Base-by-base conservation (phyloP, 805 yeast species). In the Candida silvatica region DNA sequence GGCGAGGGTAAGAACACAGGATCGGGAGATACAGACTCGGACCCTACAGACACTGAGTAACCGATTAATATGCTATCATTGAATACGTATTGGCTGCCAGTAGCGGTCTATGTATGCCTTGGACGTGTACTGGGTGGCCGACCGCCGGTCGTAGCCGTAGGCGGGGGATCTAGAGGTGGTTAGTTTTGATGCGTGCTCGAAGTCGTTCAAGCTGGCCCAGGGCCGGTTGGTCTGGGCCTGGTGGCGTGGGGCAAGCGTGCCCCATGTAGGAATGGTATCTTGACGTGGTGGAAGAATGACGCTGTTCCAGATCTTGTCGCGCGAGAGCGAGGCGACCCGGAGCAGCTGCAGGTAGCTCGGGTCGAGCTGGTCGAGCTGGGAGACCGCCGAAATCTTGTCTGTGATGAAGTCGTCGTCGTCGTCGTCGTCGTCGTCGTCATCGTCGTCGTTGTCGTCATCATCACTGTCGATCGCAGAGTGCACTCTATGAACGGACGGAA, bases 281-380 rank as follows among this genome's bases (percentile, higher is more conserved):
- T 41, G 35, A 34, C 80, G 55, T 17, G 80, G 78, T 3, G 67
- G 66, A 18, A 76, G 52, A 2, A 74, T 62, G 4, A 74, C 72
- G 26, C 61, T 59, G 32, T 65, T 58, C 77, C 79, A 74, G 24
- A 74, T 49, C 44, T 70, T 67, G 34, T 65, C 67, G 35, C 75
- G 54, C 3, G 72, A 61, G 14, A 61, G 34, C 5, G 59, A 51
- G 2, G 72, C 68, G 15, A 71, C 46, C 31, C 56, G 60, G n/a
- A 56, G 34, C 5, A 32, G 25, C 4, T 37, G 20, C 5, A 38
- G 17, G 14, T 37, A 38, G 4, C 29, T 5, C 27, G 27, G 16
- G 12, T 18, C 24, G 17, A 30, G 6, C n/a, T 6, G 16, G 9
- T 34, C 15, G 9, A 37, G 28, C 15, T 28, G 35, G n/a, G 15